A percentile compares a stretch with the other conserved stretches of the same genome.
Evolutionary conservation across 179 eudicot species (phyloP).

Genomic region (Drosera spatulata): DNA sequence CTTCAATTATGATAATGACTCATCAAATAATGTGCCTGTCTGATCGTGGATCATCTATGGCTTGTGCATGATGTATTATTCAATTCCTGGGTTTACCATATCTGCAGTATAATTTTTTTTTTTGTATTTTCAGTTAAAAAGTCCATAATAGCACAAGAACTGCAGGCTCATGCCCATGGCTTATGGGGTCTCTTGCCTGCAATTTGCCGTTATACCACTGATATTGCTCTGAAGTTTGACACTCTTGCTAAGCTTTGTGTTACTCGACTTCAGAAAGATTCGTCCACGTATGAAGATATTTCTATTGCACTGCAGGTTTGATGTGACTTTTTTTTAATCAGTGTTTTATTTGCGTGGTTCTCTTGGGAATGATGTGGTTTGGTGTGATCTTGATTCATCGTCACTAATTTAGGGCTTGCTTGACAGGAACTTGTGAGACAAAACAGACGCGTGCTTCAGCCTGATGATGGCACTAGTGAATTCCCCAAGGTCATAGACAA

Average conservation of each 20-base stretch:
- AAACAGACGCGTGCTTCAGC: constrained; percentile 26
- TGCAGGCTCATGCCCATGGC: constrained; percentile 58
- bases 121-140: constrained; percentile 55
- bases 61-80: not conserved
- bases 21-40: no score
- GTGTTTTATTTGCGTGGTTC: not conserved
- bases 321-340: not conserved
- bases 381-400: not conserved
- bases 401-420: not conserved
- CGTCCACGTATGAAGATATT: constrained; percentile 48
- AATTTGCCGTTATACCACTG: constrained; percentile 71
- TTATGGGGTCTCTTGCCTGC: constrained; percentile 83
- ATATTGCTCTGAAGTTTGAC: constrained; percentile 41
- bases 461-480: constrained; percentile 22
- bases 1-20: no score
- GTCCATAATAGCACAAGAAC: constrained; percentile 41
- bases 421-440: constrained; percentile 66
- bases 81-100: constrained; percentile 8
- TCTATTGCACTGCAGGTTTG: constrained; percentile 61
- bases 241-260: constrained; percentile 38
- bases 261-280: constrained; percentile 44
- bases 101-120: constrained; percentile 16
- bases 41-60: no score
- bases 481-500: constrained; percentile 17
- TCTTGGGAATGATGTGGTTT: not conserved